Evolutionary conservation across 352 stramenopile genomes (phyloP), one percentile per base, ranked within the genome.

Genomic region (Globisporangium radiosum): DNA sequence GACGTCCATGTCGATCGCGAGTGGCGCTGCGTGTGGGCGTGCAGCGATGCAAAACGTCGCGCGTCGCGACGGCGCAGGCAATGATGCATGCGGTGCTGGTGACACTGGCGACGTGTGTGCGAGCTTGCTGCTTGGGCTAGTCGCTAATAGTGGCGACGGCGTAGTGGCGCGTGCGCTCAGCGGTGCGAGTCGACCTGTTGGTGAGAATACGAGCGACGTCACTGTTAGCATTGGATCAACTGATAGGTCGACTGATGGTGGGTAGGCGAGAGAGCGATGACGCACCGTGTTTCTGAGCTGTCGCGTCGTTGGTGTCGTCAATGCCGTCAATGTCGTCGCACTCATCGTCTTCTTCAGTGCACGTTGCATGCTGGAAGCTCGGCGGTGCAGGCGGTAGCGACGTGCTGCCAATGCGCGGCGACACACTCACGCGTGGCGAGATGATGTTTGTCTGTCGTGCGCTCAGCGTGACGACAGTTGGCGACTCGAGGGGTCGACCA

Each of bases 361-460:
- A 45, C 13, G 38, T 49, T 57, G 57, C 52, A 47, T 69, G 55
- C 39, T 69, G 65, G 33, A 69, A 1, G 66, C 52, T 57, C 52
- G 66, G 57, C 61, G 56, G 69, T 44, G 54, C 14, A 50, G 63
- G 57, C 65, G 44, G 38, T 38, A 36, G 33, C 19, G 42, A 36
- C 51, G 10, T 42, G 11, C 42, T 58, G 33, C 33, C 33, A 9
- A 66, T n/a, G 8, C 39, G 62, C 36, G 62, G 58, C 3, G 56
- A 63, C 17, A 69, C 19, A 33, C 56, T 60, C 13, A 43, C 57
- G 54, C 62, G 72, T 13, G 72, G 65, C n/a, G 72, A 75, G 44
- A 73, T 72, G 50, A 61, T 40, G 60, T 48, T 75, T 52, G 71
- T 62, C 43, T 64, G 45, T 33, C 62, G 45, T 37, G 59, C 39